These are phyloP conservation scores for Aspergillus saccharolyticus DNA, from an alignment of 495 filamentous ascomycete genomes.

Conservation along the genomic window DNA sequence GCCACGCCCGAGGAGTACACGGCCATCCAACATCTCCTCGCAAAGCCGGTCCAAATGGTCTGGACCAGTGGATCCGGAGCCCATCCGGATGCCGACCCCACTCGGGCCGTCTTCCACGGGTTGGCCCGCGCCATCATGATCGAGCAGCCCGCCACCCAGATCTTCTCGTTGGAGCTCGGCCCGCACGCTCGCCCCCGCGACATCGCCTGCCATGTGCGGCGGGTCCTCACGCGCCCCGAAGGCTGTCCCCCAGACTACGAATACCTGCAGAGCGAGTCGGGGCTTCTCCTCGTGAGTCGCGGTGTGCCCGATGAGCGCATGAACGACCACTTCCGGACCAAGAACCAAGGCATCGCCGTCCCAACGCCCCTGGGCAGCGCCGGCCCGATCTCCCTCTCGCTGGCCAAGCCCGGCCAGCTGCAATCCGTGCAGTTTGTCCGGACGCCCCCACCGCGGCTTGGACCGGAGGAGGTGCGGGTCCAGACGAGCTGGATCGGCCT, in stretches of 20 bases:
- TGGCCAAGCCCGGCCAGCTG: background rate
- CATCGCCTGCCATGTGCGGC: too few relatives aligned
- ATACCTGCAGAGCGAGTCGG: background rate
- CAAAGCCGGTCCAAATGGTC: background rate
- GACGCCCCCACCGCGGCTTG: background rate
- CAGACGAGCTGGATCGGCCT: background rate
- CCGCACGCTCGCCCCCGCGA: too few relatives aligned
- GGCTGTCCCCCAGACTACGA: conserved; percentile 3
- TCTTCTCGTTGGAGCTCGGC: conserved; percentile 30
- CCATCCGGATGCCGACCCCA: background rate
- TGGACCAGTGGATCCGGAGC: background rate
- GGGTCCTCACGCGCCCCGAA: too few relatives aligned
- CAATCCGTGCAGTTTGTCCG: conserved; percentile 3
- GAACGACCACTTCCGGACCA: conserved; percentile 3
- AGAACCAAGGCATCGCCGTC: background rate
- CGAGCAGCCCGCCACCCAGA: conserved; percentile 33
- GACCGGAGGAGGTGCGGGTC: background rate
- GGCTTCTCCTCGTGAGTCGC: background rate
- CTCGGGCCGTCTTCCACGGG: background rate
- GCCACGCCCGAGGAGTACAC: background rate
- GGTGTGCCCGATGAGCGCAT: conserved; percentile 2
- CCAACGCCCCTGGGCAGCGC: too few relatives aligned
- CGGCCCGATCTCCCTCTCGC: too few relatives aligned
- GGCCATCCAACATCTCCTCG: background rate
- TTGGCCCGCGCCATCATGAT: conserved; percentile 27